phyloP scores from a whole-genome alignment of 2,329 filamentous ascomycete species.

The Akanthomyces muscarius region DNA sequence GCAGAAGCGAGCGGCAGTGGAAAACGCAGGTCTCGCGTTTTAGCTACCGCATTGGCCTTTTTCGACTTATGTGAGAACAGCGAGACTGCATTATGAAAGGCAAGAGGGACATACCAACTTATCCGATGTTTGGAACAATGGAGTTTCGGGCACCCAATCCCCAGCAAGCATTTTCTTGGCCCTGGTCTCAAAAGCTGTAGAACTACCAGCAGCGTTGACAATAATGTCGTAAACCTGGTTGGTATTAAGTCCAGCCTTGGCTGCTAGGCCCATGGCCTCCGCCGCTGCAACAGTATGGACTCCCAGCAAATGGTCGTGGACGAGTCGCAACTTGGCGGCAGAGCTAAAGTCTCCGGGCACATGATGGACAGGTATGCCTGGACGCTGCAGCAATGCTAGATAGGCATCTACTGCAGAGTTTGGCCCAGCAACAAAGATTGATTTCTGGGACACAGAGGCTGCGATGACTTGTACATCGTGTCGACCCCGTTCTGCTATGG shows the following conservation, averaged over 20 bases:
- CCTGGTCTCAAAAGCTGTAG: slow-evolving; percentile 56
- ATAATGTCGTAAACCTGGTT: slow-evolving; percentile 30
- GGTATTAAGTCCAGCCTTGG: slow-evolving; percentile 42
- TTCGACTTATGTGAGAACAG: neutral
- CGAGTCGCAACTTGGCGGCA: slow-evolving; percentile 45
- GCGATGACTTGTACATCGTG: neutral
- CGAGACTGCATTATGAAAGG: neutral
- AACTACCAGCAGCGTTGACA: slow-evolving; percentile 29
- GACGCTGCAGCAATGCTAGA: neutral
- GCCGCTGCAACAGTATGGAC: slow-evolving; percentile 48
- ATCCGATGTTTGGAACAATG: slow-evolving; percentile 34
- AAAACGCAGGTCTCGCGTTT: slow-evolving; percentile 29
- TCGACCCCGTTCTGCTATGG: neutral
- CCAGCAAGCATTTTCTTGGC: slow-evolving; percentile 49
- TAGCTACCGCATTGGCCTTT: slow-evolving; percentile 25
- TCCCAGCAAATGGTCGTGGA: slow-evolving; percentile 49
- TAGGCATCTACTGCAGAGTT: neutral
- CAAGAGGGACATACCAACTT: slow-evolving; percentile 29
- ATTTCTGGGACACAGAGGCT: neutral
- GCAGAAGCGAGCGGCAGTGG: slow-evolving; percentile 34
- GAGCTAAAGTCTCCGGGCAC: neutral
- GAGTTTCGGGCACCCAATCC: slow-evolving; percentile 39
- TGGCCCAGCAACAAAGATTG: slow-evolving; percentile 2
- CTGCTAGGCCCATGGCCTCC: slow-evolving; percentile 51
- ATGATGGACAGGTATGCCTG: neutral